Conservation (phyloP, 2,329 filamentous ascomycete genomes). For the Arthrinium phaeospermum region DNA sequence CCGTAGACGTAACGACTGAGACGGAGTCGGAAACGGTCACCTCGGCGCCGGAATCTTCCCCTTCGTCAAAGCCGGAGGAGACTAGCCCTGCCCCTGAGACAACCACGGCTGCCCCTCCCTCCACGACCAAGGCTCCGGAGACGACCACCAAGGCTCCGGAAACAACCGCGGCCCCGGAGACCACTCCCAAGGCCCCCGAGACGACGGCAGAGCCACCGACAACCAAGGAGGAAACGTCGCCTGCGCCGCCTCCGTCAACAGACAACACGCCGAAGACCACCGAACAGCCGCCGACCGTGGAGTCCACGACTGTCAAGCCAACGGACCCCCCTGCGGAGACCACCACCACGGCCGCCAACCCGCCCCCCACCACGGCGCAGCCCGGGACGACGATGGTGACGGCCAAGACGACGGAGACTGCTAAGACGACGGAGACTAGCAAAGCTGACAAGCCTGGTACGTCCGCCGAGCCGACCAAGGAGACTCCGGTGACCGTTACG, state of each 20-base stretch:
- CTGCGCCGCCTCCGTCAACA: neutral
- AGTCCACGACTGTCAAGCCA: neutral
- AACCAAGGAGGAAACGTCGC: neutral
- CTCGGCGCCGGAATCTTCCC: slow-evolving; percentile 8
- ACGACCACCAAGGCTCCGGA: neutral
- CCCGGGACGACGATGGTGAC: slow-evolving; percentile 27
- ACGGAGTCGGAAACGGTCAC: slow-evolving; percentile 16
- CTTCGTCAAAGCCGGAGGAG: neutral
- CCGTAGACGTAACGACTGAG: slow-evolving; percentile 25
- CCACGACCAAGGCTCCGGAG: slow-evolving; percentile 19
- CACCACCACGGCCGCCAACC: neutral
- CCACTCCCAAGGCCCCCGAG: slow-evolving; percentile 19
- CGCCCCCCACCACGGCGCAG: slow-evolving; percentile 17
- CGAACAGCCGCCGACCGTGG: neutral
- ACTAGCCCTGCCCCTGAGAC: neutral
- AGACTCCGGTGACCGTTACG: slow-evolving; percentile 26
- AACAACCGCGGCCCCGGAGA: slow-evolving; percentile 10
- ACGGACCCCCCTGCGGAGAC: neutral
- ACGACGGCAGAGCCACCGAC: slow-evolving; percentile 23
- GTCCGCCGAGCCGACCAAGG: slow-evolving; percentile 33
- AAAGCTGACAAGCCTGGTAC: slow-evolving; percentile 34
- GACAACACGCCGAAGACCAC: neutral
- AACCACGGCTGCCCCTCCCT: slow-evolving; percentile 13
- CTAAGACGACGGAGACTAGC: slow-evolving; percentile 32
- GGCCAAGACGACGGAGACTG: slow-evolving; percentile 32